Evolutionary conservation across 208 protist genomes (phyloP).

Genomic region (Porcisia hertigi): DNA sequence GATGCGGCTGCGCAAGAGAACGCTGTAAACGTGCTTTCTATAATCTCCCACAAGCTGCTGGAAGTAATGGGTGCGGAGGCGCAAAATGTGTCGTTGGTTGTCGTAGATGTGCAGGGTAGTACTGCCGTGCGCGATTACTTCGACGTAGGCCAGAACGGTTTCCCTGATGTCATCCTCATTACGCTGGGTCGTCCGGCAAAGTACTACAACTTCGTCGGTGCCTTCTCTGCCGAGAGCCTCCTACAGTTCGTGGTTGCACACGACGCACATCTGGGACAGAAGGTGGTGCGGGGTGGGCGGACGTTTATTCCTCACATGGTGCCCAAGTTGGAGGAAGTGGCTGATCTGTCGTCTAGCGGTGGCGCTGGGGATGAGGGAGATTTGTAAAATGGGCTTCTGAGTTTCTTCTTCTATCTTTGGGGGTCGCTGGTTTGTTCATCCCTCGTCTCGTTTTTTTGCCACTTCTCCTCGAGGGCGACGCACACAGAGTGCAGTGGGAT

Average conservation of each 20-base stretch:
- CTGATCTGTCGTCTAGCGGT: too few species aligned
- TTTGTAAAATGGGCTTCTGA: constrained; percentile 9
- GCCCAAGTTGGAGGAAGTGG: constrained; percentile 18
- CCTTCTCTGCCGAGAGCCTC: constrained; percentile 34
- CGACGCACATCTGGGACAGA: constrained; percentile 5
- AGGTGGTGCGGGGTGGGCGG: constrained; percentile 17
- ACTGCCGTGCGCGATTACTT: constrained; percentile 33
- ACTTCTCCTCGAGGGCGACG: background rate
- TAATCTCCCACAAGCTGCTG: constrained; percentile 24
- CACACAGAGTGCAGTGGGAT: background rate
- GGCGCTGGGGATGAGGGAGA: constrained; percentile 18
- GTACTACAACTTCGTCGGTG: constrained; percentile 43
- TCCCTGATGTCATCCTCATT: constrained; percentile 36
- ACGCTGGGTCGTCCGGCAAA: background rate
- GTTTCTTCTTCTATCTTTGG: background rate
- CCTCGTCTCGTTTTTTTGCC: too few species aligned
- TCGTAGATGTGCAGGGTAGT: constrained; percentile 27
- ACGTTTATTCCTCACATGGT: constrained; percentile 32
- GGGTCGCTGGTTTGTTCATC: background rate
- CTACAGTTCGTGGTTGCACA: constrained; percentile 31
- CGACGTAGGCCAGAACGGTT: constrained; percentile 26
- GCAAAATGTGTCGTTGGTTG: constrained; percentile 27
- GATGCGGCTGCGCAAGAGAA: constrained; percentile 10
- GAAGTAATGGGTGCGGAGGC: constrained; percentile 15
- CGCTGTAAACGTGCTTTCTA: constrained; percentile 14